A percentile compares a stretch with the other conserved stretches of the same genome.
phyloP scores from a whole-genome alignment of 1,284 basidiomycete species.

The Porphyrellus sp. region DNA sequence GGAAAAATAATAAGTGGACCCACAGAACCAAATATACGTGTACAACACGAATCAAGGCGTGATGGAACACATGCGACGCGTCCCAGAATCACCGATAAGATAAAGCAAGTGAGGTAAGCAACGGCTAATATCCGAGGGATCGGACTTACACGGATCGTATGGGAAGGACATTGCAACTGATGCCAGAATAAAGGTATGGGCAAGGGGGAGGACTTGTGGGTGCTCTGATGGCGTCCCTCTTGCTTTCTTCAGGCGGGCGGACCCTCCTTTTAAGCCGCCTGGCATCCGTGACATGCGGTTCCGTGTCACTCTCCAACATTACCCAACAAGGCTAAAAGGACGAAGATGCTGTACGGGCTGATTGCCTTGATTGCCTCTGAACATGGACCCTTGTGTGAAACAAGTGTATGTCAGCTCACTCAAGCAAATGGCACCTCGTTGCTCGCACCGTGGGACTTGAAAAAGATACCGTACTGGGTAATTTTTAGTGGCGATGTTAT shows the following conservation, averaged over 20 bases:
- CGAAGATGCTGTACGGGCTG: conserved; percentile 17
- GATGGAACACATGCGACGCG: conserved; percentile 16
- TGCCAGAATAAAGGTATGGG: neutral
- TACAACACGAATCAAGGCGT: conserved; percentile 24
- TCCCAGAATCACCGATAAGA: conserved; percentile 21
- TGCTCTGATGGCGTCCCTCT: conserved; percentile 8
- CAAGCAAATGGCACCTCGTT: conserved; percentile 8
- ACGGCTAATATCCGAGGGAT: conserved; percentile 23
- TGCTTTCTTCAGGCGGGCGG: conserved; percentile 10
- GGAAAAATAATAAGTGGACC: conserved; percentile 31
- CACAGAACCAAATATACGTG: conserved; percentile 34
- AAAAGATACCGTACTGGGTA: conserved; percentile 25
- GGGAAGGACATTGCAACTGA: neutral
- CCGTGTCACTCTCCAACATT: conserved; percentile 22
- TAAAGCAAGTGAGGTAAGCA: conserved; percentile 22
- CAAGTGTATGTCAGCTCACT: conserved; percentile 30
- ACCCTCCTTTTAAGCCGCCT: conserved; percentile 27
- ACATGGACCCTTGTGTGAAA: conserved; percentile 28
- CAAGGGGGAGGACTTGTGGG: neutral
- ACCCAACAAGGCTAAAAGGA: conserved; percentile 26
- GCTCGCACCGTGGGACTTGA: neutral
- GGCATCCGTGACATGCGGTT: conserved; percentile 13
- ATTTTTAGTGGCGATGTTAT: conserved; percentile 23
- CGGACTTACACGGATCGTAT: conserved; percentile 1
- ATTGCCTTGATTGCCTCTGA: conserved; percentile 27